phyloP scores from a whole-genome alignment of 371 early-diverging fungal species.

The Mucor plumbeus region DNA sequence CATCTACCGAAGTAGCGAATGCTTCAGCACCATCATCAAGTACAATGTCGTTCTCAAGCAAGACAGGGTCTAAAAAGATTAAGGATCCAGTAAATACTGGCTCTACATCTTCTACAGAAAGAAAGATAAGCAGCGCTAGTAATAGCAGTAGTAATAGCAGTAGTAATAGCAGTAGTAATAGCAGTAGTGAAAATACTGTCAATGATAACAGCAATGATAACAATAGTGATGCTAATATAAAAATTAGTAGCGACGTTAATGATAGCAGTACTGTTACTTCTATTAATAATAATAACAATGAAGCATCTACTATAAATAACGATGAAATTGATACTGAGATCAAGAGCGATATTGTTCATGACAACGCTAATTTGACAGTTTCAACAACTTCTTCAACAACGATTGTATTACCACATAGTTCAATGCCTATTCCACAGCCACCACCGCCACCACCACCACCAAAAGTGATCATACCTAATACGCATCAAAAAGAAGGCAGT shows the following conservation, averaged over 20 bases:
- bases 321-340: neutral
- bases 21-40: neutral
- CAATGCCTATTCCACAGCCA: neutral
- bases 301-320: neutral
- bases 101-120: neutral
- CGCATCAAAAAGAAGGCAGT: slow-evolving; percentile 27
- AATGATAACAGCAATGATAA: neutral
- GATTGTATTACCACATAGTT: neutral
- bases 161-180: too few relatives aligned
- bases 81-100: neutral
- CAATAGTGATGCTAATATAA: neutral
- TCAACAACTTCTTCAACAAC: neutral
- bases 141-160: neutral
- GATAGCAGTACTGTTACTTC: neutral
- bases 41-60: neutral
- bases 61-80: neutral
- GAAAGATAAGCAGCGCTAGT: neutral
- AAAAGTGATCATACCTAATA: slow-evolving; percentile 27
- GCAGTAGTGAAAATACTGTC: neutral
- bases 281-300: neutral
- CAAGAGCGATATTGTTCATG: neutral
- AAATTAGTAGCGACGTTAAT: neutral
- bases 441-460: slow-evolving; percentile 3
- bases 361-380: neutral
- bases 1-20: neutral